These are phyloP conservation scores for Discostella pseudostelligera DNA, from an alignment of 108 stramenopile species.

Conservation along the genomic window DNA sequence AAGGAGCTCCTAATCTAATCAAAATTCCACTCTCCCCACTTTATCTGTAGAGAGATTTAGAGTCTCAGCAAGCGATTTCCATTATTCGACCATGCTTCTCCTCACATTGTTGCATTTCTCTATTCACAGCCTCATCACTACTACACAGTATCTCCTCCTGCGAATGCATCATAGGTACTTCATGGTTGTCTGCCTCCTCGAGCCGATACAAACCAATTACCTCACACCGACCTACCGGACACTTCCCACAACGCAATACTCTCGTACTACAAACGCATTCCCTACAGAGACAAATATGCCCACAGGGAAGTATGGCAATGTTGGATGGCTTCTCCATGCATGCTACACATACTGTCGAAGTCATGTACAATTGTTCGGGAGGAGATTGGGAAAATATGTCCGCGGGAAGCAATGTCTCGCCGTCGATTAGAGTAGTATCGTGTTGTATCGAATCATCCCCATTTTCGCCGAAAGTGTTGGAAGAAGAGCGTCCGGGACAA, in stretches of 20 bases:
- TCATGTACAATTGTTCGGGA: slow-evolving; percentile 23
- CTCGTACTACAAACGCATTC: slow-evolving; percentile 14
- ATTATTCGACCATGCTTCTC: not conserved
- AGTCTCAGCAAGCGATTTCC: not conserved
- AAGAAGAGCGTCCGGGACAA: slow-evolving; percentile 13
- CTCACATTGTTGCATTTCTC: not conserved
- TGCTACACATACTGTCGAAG: slow-evolving; percentile 31
- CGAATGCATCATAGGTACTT: too few relatives aligned
- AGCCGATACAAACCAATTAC: slow-evolving; percentile 31
- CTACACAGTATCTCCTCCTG: slow-evolving; percentile 11
- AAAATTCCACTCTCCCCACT: too few relatives aligned
- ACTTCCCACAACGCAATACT: slow-evolving; percentile 12
- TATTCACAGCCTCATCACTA: slow-evolving; percentile 7
- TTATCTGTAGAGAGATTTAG: too few relatives aligned
- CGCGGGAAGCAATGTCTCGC: not conserved
- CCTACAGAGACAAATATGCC: slow-evolving; percentile 37
- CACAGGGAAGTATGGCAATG: slow-evolving; percentile 39
- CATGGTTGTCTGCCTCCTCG: too few relatives aligned
- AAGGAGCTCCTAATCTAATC: too few relatives aligned
- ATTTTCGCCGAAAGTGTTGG: not conserved
- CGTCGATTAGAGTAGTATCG: not conserved
- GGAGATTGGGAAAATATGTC: slow-evolving; percentile 23
- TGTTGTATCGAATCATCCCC: not conserved
- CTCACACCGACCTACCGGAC: slow-evolving; percentile 44
- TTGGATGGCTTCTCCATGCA: slow-evolving; percentile 28